Percentiles rank a stretch among this genome's conserved stretches.
Evolutionary conservation across 2,329 filamentous ascomycete species (phyloP).

Genomic region (Chaetomiaceae sp.): DNA sequence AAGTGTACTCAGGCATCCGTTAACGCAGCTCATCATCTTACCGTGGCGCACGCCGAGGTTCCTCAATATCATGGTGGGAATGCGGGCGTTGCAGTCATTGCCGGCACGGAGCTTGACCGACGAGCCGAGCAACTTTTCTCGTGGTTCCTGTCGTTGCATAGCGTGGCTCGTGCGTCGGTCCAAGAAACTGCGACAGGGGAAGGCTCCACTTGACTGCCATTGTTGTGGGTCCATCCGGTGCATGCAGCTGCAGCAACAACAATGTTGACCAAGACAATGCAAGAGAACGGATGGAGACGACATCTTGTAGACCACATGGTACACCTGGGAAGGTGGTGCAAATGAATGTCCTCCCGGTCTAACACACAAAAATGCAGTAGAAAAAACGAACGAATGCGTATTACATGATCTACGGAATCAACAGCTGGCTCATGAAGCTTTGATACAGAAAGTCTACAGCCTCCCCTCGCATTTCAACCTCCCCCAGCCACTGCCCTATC

Average conservation of each 20-base stretch:
- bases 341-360: no score
- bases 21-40: constrained; percentile 40
- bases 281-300: no score
- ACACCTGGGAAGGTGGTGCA: no score
- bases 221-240: no score
- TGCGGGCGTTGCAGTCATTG: constrained; percentile 19
- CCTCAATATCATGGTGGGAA: constrained; percentile 49
- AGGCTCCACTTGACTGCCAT: not conserved
- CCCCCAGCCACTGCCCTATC: constrained; percentile 31
- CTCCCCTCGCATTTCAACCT: not conserved
- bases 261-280: no score
- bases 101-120: not conserved
- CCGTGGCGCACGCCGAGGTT: constrained; percentile 49
- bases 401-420: constrained; percentile 18
- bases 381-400: constrained; percentile 1
- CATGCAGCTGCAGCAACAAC: no score
- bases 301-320: no score
- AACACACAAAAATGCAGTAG: no score
- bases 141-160: constrained; percentile 4
- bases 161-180: constrained; percentile 21
- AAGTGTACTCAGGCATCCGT: not conserved
- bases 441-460: constrained; percentile 20
- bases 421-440: constrained; percentile 13
- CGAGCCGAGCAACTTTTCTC: constrained; percentile 23
- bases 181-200: not conserved